Percentiles rank a stretch among this genome's conserved stretches.
Evolutionary conservation across 192 early-diverging fungal species (phyloP).

Genomic region (Coemansia sp.): DNA sequence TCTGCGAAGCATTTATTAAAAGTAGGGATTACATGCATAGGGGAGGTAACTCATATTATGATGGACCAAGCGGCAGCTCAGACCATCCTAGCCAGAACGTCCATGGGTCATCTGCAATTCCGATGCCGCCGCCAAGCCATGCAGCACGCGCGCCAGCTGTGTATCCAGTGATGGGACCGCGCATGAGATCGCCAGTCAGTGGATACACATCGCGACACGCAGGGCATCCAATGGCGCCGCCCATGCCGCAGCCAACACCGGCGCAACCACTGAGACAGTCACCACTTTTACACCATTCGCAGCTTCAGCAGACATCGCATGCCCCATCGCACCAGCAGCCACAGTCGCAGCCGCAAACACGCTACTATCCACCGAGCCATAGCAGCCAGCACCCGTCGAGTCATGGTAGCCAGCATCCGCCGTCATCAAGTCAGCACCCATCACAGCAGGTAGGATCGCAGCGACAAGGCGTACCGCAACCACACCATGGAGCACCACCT

Average conservation of each 20-base stretch:
- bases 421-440: constrained; percentile 2
- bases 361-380: constrained; percentile 29
- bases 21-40: constrained; percentile 19
- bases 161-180: constrained; percentile 10
- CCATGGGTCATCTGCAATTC: constrained; percentile 29
- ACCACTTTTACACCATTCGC: not conserved
- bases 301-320: constrained; percentile 7
- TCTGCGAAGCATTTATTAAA: not conserved
- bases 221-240: constrained; percentile 7
- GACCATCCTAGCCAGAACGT: constrained; percentile 7
- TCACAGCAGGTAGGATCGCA: constrained; percentile 2
- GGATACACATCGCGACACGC: constrained; percentile 12
- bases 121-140: constrained; percentile 21
- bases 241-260: constrained; percentile 13
- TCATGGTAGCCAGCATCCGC: constrained; percentile 7
- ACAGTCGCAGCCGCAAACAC: constrained; percentile 16
- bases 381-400: constrained; percentile 10
- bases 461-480: constrained; percentile 14
- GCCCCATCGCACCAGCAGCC: constrained; percentile 6
- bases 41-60: constrained; percentile 6
- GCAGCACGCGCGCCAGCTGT: constrained; percentile 11
- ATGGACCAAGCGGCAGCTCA: constrained; percentile 5
- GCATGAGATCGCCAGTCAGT: constrained; percentile 6
- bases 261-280: constrained; percentile 6
- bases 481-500: not conserved